Evolutionary conservation across 2,329 filamentous ascomycete genomes (phyloP).

Genomic region (Colletotrichum caudatum): DNA sequence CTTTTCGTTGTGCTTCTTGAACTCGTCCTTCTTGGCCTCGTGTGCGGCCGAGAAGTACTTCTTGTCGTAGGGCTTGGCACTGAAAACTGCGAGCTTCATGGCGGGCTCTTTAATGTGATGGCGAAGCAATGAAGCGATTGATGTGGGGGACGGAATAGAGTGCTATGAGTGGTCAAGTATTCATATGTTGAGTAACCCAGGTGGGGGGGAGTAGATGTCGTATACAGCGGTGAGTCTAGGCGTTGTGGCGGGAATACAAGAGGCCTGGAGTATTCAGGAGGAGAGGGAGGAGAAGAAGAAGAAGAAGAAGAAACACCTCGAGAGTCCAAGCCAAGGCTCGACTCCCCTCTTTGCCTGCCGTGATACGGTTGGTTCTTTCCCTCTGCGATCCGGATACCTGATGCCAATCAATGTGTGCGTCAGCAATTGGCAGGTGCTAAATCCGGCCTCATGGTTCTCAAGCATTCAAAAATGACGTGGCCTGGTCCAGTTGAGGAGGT

Average conservation of each 20-base stretch:
- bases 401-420: background rate
- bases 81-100: slow-evolving; percentile 74
- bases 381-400: background rate
- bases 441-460: background rate
- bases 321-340: slow-evolving; percentile 7
- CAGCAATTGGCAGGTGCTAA: background rate
- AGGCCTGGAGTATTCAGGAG: background rate
- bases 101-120: slow-evolving; percentile 6
- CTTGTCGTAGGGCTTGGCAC: slow-evolving; percentile 73
- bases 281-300: background rate
- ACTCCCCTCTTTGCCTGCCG: slow-evolving; percentile 9
- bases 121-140: background rate
- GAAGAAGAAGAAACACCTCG: background rate
- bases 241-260: background rate
- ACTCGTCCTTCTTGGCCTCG: slow-evolving; percentile 29
- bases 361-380: background rate
- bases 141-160: background rate
- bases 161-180: background rate
- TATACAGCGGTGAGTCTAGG: background rate
- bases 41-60: slow-evolving; percentile 61
- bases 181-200: background rate
- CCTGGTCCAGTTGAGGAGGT: background rate
- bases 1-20: slow-evolving; percentile 47
- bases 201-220: too few relatives aligned
- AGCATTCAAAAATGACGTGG: slow-evolving; percentile 24